phyloP scores from a whole-genome alignment of 2,329 filamentous ascomycete species.

The Aureobasidium musti region DNA sequence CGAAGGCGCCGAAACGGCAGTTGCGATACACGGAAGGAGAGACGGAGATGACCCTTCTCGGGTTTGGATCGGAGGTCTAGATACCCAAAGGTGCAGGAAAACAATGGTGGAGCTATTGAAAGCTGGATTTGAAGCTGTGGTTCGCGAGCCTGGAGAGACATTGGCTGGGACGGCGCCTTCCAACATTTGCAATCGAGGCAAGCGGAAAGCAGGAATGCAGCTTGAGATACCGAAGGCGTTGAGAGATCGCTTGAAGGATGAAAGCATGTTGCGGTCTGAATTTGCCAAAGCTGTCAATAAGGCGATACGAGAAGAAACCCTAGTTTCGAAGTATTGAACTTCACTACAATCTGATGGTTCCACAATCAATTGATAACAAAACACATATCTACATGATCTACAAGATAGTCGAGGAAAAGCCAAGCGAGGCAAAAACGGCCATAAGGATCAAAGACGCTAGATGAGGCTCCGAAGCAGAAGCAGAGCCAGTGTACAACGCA shows the following conservation, averaged over 20 bases:
- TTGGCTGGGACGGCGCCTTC: not conserved
- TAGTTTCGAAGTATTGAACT: not conserved
- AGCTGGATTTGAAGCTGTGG: slow-evolving; percentile 4
- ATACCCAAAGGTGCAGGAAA: not conserved
- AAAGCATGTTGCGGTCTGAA: not conserved
- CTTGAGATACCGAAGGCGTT: not conserved
- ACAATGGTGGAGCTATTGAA: not conserved
- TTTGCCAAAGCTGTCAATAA: not conserved
- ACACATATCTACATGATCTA: not conserved
- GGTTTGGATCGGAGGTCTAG: not conserved
- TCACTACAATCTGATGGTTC: no score
- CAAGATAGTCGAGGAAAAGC: not conserved
- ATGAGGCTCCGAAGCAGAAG: not conserved
- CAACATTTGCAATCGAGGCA: slow-evolving; percentile 6
- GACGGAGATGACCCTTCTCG: not conserved
- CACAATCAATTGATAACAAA: not conserved
- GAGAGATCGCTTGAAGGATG: not conserved
- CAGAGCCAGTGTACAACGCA: not conserved
- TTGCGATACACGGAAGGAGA: slow-evolving; percentile 10
- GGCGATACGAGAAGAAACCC: not conserved
- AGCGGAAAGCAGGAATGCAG: slow-evolving; percentile 1
- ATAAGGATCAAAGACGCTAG: not conserved
- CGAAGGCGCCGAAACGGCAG: not conserved
- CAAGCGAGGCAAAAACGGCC: not conserved
- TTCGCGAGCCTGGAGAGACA: slow-evolving; percentile 6